These are phyloP conservation scores for Nakataea oryzae DNA, from an alignment of 2,329 filamentous ascomycete genomes.

Conservation along the genomic window DNA sequence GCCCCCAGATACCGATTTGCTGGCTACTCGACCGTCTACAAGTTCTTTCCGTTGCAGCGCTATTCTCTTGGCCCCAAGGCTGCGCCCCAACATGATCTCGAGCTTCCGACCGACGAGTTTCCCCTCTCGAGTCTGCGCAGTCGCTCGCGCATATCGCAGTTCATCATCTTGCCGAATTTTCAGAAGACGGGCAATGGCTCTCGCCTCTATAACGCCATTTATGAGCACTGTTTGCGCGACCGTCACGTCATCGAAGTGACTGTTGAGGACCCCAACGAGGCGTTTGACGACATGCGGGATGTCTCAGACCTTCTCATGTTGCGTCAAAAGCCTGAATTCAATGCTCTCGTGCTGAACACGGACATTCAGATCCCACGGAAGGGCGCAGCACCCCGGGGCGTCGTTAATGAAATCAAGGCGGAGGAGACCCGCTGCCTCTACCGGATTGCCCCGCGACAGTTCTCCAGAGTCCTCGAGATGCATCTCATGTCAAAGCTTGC, in stretches of 20 bases:
- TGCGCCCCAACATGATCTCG: conserved; percentile 23
- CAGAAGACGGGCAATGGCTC: conserved; percentile 72
- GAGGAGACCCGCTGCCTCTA: conserved; percentile 46
- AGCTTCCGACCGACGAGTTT: conserved; percentile 19
- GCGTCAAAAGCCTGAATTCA: conserved; percentile 47
- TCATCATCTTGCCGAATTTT: conserved; percentile 80
- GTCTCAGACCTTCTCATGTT: conserved; percentile 61
- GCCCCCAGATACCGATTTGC: conserved; percentile 65
- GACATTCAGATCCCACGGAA: conserved; percentile 35
- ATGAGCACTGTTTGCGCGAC: conserved; percentile 55
- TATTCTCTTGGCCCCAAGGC: conserved; percentile 20
- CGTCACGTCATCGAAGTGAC: conserved; percentile 71
- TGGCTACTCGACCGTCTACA: conserved; percentile 85
- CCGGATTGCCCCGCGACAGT: conserved; percentile 72
- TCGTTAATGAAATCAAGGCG: conserved; percentile 47
- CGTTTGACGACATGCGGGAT: conserved; percentile 72
- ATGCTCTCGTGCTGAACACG: conserved; percentile 43
- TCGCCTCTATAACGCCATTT: conserved; percentile 73
- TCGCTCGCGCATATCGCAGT: conserved; percentile 83
- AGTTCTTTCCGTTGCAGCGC: conserved; percentile 55
- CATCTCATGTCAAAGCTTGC: conserved; percentile 55
- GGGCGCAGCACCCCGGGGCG: conserved; percentile 34
- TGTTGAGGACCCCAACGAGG: conserved; percentile 86
- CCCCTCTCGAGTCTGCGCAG: conserved; percentile 56
- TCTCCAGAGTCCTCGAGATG: conserved; percentile 65